Conservation (phyloP, 2,329 filamentous ascomycete genomes). For the Anthostomella pinea region DNA sequence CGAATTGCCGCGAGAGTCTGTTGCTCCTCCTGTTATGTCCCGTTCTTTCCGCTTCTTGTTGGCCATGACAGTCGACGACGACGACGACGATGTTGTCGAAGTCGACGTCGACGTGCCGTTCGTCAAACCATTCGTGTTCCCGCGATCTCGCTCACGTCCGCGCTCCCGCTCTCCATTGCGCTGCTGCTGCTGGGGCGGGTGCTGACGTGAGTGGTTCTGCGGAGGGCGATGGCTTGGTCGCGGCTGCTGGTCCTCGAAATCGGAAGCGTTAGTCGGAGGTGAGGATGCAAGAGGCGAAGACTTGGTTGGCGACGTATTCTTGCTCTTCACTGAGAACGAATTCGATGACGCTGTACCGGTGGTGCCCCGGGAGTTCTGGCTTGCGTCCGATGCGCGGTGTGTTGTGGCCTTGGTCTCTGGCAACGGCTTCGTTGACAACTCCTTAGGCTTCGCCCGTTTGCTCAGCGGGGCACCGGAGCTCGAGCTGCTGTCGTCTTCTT, state of each 20-base stretch:
- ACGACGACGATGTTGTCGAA: slow-evolving; percentile 5
- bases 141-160: slow-evolving; percentile 16
- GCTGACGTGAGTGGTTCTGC: slow-evolving; percentile 14
- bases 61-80: slow-evolving; percentile 1
- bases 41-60: slow-evolving; percentile 45
- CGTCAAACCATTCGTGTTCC: slow-evolving; percentile 15
- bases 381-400: slow-evolving; percentile 48
- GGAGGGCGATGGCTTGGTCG: slow-evolving; percentile 19
- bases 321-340: slow-evolving; percentile 44
- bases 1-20: slow-evolving; percentile 28
- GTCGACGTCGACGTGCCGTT: slow-evolving; percentile 26
- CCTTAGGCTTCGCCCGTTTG: slow-evolving; percentile 55
- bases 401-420: slow-evolving; percentile 35
- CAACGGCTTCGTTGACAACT: slow-evolving; percentile 31
- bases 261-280: slow-evolving; percentile 63
- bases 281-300: slow-evolving; percentile 65
- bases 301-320: slow-evolving; percentile 58
- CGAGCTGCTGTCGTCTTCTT: slow-evolving; percentile 55
- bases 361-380: slow-evolving; percentile 44
- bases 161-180: slow-evolving; percentile 24
- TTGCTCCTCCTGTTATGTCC: slow-evolving; percentile 17
- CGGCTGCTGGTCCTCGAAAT: slow-evolving; percentile 46
- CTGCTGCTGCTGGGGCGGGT: slow-evolving; percentile 13
- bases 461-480: slow-evolving; percentile 57
- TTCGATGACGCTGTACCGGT: slow-evolving; percentile 36